Percentiles rank a stretch among this genome's conserved stretches.
Evolutionary conservation across 2,329 filamentous ascomycete species (phyloP).

Genomic region (Neophaeococcomyces mojaviensis): DNA sequence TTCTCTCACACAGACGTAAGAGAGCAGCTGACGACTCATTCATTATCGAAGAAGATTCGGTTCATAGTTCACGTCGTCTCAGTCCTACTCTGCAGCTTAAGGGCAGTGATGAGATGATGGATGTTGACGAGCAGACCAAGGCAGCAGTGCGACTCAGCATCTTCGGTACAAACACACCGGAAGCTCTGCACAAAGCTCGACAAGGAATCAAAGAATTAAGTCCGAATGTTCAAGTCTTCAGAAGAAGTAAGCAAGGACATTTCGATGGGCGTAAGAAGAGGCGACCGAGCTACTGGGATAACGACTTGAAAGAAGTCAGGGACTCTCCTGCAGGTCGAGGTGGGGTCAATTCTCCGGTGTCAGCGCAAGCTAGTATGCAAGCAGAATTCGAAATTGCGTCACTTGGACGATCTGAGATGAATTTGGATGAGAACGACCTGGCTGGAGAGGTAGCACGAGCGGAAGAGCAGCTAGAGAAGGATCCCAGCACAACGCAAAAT

Average conservation of each 20-base stretch:
- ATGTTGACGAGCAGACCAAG: constrained; percentile 20
- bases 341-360: constrained; percentile 8
- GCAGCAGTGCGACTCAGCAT: constrained; percentile 19
- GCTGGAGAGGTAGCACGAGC: not conserved
- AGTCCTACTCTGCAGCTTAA: constrained; percentile 12
- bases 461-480: not conserved
- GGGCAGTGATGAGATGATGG: constrained; percentile 18
- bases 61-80: not conserved
- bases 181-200: constrained; percentile 4
- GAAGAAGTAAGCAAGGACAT: constrained; percentile 12
- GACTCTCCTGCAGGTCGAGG: constrained; percentile 19
- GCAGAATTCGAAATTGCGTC: constrained; percentile 9
- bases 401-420: not conserved
- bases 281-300: constrained; percentile 23
- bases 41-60: constrained; percentile 4
- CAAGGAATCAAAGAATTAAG: constrained; percentile 18
- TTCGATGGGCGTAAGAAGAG: constrained; percentile 16
- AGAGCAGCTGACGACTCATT: constrained; percentile 6
- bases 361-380: constrained; percentile 3
- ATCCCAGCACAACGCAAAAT: too few species aligned
- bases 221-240: constrained; percentile 19
- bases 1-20: not conserved
- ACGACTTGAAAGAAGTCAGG: constrained; percentile 20
- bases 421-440: constrained; percentile 2
- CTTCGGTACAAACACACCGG: constrained; percentile 13